phyloP scores from a whole-genome alignment of 2,329 filamentous ascomycete species.

The Talaromyces islandicus region DNA sequence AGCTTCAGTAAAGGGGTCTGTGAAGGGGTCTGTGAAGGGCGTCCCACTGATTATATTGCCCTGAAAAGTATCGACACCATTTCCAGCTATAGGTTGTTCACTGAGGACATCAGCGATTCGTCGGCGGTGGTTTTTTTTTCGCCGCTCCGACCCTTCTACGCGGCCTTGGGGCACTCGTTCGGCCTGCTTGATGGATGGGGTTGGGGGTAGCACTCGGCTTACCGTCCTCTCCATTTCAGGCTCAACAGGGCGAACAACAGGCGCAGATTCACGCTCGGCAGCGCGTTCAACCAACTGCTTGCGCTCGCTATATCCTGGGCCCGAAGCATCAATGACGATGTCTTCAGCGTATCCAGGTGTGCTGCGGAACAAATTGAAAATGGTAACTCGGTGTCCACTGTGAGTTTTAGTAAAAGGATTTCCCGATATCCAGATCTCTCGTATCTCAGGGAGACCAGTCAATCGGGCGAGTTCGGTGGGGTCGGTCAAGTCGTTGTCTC shows the following conservation, averaged over 20 bases:
- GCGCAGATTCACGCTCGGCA: constrained; percentile 67
- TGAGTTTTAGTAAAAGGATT: constrained; percentile 91
- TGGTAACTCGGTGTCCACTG: constrained; percentile 74
- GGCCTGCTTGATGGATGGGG: constrained; percentile 1
- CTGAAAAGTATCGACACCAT: not conserved
- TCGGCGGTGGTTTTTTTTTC: constrained; percentile 48
- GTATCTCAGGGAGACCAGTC: constrained; percentile 83
- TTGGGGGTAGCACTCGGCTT: constrained; percentile 40
- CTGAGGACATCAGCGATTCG: constrained; percentile 54
- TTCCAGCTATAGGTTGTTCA: constrained; percentile 28
- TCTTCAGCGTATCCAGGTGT: constrained; percentile 88
- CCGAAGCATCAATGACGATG: constrained; percentile 77
- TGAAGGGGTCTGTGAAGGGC: not conserved
- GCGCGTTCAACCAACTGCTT: constrained; percentile 77
- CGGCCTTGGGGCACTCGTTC: constrained; percentile 12
- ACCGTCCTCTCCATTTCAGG: constrained; percentile 61
- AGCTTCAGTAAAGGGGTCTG: not conserved
- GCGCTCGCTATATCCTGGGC: constrained; percentile 78
- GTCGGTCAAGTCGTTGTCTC: constrained; percentile 87
- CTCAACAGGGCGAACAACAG: constrained; percentile 65
- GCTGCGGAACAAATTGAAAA: constrained; percentile 92
- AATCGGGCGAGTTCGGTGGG: constrained; percentile 84
- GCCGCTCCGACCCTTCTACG: constrained; percentile 28
- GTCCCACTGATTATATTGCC: not conserved
- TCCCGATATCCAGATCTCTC: constrained; percentile 84